A percentile compares a stretch with the other conserved stretches of the same genome.
Conservation (phyloP, 176 grass and related monocot genomes). For the Luzula sylvatica region DNA sequence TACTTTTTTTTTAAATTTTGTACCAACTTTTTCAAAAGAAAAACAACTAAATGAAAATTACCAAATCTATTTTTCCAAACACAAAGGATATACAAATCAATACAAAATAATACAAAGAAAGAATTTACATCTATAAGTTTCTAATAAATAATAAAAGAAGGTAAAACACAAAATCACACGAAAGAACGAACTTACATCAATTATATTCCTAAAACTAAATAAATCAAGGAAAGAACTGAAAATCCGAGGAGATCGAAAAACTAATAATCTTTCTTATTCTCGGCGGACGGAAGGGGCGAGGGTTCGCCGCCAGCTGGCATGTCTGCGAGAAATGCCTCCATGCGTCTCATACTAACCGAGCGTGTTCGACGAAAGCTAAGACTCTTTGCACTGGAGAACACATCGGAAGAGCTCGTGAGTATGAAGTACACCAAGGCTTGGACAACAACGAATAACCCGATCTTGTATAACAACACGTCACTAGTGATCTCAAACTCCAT, state of each 20-base stretch:
- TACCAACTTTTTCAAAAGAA: no score
- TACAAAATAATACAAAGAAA: no score
- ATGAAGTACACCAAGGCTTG: conserved; percentile 54
- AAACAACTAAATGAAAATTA: no score
- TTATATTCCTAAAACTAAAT: no score
- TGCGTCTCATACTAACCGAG: conserved; percentile 45
- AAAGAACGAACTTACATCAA: no score
- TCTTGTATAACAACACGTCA: conserved; percentile 32
- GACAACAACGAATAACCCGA: conserved; percentile 38
- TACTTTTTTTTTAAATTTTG: no score
- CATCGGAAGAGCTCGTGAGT: conserved; percentile 35
- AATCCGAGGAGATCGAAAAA: not conserved
- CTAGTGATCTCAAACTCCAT: conserved; percentile 4
- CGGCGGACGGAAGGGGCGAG: not conserved
- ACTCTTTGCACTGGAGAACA: conserved; percentile 32
- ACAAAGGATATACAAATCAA: no score
- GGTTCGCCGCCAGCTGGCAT: conserved; percentile 29
- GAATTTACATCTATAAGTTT: no score
- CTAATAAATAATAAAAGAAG: no score
- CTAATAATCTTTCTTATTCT: conserved; percentile 15
- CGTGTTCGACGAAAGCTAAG: conserved; percentile 43
- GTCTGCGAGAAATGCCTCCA: conserved; percentile 35
- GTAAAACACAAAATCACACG: no score
- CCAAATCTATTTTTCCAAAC: no score
- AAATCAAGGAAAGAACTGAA: no score